Conservation (phyloP, 345 rosid genomes). For the Lenwebbia sp. region DNA sequence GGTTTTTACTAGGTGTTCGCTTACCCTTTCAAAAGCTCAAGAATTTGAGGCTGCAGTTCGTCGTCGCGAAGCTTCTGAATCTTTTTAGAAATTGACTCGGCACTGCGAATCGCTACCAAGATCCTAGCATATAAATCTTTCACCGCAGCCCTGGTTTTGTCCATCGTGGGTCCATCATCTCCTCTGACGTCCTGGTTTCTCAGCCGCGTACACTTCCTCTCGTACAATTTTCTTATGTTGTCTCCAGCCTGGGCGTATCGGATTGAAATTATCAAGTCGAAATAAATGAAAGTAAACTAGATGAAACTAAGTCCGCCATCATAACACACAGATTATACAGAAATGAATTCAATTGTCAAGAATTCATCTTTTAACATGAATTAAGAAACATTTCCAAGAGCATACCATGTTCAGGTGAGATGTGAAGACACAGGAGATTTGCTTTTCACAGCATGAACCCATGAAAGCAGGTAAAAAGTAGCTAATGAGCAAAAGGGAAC, state of each 20-base stretch:
- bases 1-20: background rate
- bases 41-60: slow-evolving; percentile 56
- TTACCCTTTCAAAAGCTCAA: slow-evolving; percentile 64
- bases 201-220: slow-evolving; percentile 44
- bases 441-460: background rate
- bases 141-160: slow-evolving; percentile 49
- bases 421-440: background rate
- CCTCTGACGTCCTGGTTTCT: slow-evolving; percentile 45
- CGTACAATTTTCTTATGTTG: slow-evolving; percentile 38
- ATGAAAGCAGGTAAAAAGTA: background rate
- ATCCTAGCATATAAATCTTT: slow-evolving; percentile 62
- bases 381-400: background rate
- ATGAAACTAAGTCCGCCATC: background rate
- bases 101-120: slow-evolving; percentile 62
- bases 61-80: slow-evolving; percentile 58
- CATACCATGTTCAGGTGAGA: background rate
- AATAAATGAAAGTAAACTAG: background rate
- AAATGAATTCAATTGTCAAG: background rate
- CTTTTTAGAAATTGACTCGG: slow-evolving; percentile 54
- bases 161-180: slow-evolving; percentile 24
- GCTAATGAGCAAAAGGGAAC: background rate
- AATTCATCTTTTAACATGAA: background rate
- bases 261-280: background rate
- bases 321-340: background rate
- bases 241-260: slow-evolving; percentile 43